phyloP scores from a whole-genome alignment of 257 asterid species.

The Nicotiana tomentosiformis region DNA sequence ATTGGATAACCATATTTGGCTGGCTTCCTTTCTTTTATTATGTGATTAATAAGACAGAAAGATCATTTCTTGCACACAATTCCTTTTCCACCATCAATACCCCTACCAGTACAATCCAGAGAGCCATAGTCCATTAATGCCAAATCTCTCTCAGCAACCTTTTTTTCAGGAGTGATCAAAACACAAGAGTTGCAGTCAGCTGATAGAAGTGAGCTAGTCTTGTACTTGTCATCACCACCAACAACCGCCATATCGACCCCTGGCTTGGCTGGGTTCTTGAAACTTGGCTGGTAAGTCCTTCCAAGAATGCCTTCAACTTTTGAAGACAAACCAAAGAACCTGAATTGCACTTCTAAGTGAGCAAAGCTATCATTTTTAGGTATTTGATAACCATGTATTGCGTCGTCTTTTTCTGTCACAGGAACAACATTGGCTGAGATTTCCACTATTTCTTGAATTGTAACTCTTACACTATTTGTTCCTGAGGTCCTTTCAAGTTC shows the following conservation, averaged over 20 bases:
- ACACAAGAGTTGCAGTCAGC: slow-evolving; percentile 17
- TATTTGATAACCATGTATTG: slow-evolving; percentile 12
- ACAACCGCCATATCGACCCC: slow-evolving; percentile 18
- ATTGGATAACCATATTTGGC: too few relatives aligned
- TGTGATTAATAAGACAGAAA: not conserved
- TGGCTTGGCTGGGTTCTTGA: slow-evolving; percentile 18
- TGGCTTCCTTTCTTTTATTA: not conserved
- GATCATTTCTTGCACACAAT: slow-evolving; percentile 12
- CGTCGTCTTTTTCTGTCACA: slow-evolving; percentile 12
- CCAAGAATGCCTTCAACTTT: slow-evolving; percentile 22
- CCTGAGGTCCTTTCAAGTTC: slow-evolving; percentile 11
- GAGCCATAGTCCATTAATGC: not conserved
- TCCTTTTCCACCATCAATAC: slow-evolving; percentile 4
- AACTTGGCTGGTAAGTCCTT: slow-evolving; percentile 22
- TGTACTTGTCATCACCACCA: slow-evolving; percentile 20
- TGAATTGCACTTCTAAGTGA: slow-evolving; percentile 21
- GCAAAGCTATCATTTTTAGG: slow-evolving; percentile 16
- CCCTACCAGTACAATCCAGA: not conserved
- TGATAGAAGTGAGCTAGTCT: slow-evolving; percentile 12
- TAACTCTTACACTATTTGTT: slow-evolving; percentile 7
- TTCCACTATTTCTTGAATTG: slow-evolving; percentile 5
- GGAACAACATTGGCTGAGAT: slow-evolving; percentile 23
- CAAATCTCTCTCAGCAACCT: not conserved
- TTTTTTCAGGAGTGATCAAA: not conserved
- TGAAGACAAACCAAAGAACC: slow-evolving; percentile 11